phyloP scores from a whole-genome alignment of 192 early-diverging fungal genomes.

The Phlyctochytrium bullatum region DNA sequence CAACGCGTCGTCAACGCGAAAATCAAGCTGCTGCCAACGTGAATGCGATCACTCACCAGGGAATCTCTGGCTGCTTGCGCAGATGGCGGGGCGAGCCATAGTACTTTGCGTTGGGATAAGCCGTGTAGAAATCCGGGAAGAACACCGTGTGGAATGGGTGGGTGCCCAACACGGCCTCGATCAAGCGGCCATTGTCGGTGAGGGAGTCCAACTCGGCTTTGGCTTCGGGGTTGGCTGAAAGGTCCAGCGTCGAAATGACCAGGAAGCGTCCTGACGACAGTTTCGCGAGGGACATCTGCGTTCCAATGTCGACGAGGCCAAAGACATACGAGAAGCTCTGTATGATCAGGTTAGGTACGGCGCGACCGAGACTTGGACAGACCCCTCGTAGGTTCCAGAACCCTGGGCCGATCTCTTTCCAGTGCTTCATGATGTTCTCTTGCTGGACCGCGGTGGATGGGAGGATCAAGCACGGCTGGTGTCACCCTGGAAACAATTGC shows the following conservation, averaged over 20 bases:
- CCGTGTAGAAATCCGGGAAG: conserved; percentile 18
- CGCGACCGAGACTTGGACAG: neutral
- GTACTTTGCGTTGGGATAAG: conserved; percentile 20
- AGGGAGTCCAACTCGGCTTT: conserved; percentile 17
- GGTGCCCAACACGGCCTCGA: conserved; percentile 28
- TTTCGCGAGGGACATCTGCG: conserved; percentile 25
- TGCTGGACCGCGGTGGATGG: too few relatives aligned
- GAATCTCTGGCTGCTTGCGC: neutral
- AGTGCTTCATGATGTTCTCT: neutral
- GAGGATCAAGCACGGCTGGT: too few relatives aligned
- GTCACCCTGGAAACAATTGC: too few relatives aligned
- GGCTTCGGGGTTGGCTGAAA: conserved; percentile 3
- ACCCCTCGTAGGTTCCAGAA: conserved; percentile 21
- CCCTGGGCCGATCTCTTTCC: conserved; percentile 16
- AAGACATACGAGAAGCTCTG: conserved; percentile 6
- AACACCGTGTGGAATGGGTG: conserved; percentile 26
- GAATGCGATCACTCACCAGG: neutral
- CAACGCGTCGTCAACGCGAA: neutral
- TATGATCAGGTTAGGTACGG: neutral
- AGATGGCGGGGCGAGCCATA: conserved; percentile 26
- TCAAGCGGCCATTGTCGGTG: conserved; percentile 21
- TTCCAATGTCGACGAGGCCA: conserved; percentile 20
- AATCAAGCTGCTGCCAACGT: neutral
- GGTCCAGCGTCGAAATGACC: conserved; percentile 16
- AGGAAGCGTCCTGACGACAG: conserved; percentile 13